A percentile compares a stretch with the other conserved stretches of the same genome.
These are phyloP conservation scores for Cercospora sesami DNA, from an alignment of 2,329 filamentous ascomycete species.

Conservation along the genomic window DNA sequence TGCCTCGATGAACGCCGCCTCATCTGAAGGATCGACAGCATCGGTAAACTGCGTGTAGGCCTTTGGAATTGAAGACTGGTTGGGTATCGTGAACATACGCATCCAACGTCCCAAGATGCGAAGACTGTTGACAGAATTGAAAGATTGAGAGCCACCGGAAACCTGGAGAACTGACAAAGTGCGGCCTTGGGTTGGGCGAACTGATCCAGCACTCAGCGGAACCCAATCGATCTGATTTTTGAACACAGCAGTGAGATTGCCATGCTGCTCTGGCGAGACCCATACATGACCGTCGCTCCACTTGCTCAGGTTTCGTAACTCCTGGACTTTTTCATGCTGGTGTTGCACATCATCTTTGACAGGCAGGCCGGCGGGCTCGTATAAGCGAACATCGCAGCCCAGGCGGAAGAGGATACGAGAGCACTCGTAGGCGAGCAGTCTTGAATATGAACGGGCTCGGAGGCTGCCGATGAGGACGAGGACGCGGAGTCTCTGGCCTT, in stretches of 20 bases:
- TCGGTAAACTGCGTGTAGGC: conserved; percentile 64
- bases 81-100: conserved; percentile 54
- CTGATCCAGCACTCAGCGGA: conserved; percentile 60
- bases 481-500: conserved; percentile 52
- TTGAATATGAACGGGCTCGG: conserved; percentile 59
- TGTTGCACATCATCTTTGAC: conserved; percentile 64
- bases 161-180: conserved; percentile 65
- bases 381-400: conserved; percentile 66
- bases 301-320: conserved; percentile 59
- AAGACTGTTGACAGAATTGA: conserved; percentile 67
- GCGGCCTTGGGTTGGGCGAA: conserved; percentile 66
- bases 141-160: conserved; percentile 64
- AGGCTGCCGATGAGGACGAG: conserved; percentile 64
- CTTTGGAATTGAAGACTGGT: conserved; percentile 64
- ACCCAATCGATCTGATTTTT: conserved; percentile 74
- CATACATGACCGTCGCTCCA: conserved; percentile 70
- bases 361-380: conserved; percentile 58
- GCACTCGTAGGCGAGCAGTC: conserved; percentile 61
- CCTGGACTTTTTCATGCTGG: conserved; percentile 61
- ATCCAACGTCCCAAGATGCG: conserved; percentile 64
- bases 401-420: conserved; percentile 62
- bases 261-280: conserved; percentile 67
- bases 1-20: conserved; percentile 24
- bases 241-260: conserved; percentile 65
- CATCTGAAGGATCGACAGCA: conserved; percentile 39